Evolutionary conservation across 2,329 filamentous ascomycete species (phyloP).

Genomic region (Aspergillus ustus): DNA sequence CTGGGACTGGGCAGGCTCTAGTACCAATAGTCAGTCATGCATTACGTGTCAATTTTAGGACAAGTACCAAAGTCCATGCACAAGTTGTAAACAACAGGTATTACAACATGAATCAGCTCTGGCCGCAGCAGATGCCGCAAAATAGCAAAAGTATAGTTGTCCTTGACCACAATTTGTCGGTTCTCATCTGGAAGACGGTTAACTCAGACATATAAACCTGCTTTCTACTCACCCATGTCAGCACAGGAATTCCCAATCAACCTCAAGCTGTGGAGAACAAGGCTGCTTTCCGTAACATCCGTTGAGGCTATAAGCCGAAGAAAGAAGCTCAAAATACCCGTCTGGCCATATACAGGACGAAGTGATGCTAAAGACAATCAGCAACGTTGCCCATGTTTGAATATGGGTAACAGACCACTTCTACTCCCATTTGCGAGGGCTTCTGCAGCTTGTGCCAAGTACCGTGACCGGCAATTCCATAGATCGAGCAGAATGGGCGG

Average conservation of each 20-base stretch:
- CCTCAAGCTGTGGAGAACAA: constrained; percentile 47
- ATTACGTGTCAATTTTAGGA: neutral
- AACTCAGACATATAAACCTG: constrained; percentile 10
- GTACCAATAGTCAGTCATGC: constrained; percentile 25
- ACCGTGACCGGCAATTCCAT: constrained; percentile 42
- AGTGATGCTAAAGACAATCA: constrained; percentile 39
- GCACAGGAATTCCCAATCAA: constrained; percentile 53
- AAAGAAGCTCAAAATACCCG: constrained; percentile 48
- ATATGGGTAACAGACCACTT: too few species aligned
- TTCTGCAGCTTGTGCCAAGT: constrained; percentile 42
- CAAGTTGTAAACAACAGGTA: constrained; percentile 52
- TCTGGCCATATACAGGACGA: constrained; percentile 44
- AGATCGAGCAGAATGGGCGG: constrained; percentile 38
- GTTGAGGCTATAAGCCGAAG: constrained; percentile 43
- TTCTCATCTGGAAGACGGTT: constrained; percentile 45
- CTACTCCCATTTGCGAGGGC: constrained; percentile 48
- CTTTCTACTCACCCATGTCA: constrained; percentile 37
- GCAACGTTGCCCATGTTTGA: too few species aligned
- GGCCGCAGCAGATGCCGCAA: constrained; percentile 41
- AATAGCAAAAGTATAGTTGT: constrained; percentile 45
- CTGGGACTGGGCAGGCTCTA: constrained; percentile 47
- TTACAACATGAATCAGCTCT: constrained; percentile 43
- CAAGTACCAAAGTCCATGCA: constrained; percentile 50
- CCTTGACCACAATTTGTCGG: constrained; percentile 43
- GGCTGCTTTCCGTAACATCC: constrained; percentile 31